Evolutionary conservation across 306 rosid genomes (phyloP).

Genomic region (Calophaca sinica): DNA sequence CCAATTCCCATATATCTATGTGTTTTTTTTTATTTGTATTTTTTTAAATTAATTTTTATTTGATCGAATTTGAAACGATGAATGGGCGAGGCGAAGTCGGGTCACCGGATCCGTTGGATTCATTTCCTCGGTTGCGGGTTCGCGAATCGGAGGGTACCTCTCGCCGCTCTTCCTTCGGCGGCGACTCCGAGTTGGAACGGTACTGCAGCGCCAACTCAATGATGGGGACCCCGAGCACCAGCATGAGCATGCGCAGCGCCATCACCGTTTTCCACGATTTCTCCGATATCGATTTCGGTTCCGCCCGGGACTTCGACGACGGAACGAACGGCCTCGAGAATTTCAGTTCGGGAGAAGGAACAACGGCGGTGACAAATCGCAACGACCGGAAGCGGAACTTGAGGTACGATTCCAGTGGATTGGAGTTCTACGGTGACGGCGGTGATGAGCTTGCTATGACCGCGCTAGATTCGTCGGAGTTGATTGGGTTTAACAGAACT

Average conservation of each 20-base stretch:
- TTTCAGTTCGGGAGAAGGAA: slow-evolving; percentile 60
- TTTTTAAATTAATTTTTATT: slow-evolving; percentile 2
- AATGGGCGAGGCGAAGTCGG: slow-evolving; percentile 50
- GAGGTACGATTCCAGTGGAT: slow-evolving; percentile 48
- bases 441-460: slow-evolving; percentile 52
- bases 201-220: slow-evolving; percentile 88
- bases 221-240: slow-evolving; percentile 78
- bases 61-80: slow-evolving; percentile 49
- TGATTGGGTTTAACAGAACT: slow-evolving; percentile 33
- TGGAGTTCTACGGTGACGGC: slow-evolving; percentile 70
- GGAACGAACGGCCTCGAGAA: slow-evolving; percentile 56
- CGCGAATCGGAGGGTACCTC: slow-evolving; percentile 59
- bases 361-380: slow-evolving; percentile 40
- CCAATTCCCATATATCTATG: not conserved
- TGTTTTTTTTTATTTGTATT: not conserved
- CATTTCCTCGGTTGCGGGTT: slow-evolving; percentile 49
- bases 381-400: slow-evolving; percentile 40
- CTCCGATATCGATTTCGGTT: slow-evolving; percentile 63
- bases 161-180: slow-evolving; percentile 72
- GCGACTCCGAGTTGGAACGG: slow-evolving; percentile 87
- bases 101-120: slow-evolving; percentile 56
- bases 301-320: slow-evolving; percentile 54
- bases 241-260: slow-evolving; percentile 63
- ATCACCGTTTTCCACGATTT: slow-evolving; percentile 74
- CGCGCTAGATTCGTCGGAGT: slow-evolving; percentile 49